phyloP scores from a whole-genome alignment of 2,329 filamentous ascomycete genomes.

The Diaporthe ampelina region DNA sequence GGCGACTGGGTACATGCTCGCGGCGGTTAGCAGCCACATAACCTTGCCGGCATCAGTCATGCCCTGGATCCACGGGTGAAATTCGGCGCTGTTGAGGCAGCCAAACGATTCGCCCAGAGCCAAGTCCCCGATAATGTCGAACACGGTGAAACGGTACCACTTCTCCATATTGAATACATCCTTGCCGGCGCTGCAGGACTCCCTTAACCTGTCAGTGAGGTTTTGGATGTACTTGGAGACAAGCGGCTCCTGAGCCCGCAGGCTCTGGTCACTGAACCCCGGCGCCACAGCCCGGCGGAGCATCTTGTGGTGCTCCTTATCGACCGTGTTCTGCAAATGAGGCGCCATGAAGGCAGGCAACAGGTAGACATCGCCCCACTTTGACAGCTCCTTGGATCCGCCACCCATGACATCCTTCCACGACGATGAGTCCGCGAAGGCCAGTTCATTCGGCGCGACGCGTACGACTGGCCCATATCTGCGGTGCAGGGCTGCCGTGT shows the following conservation, averaged over 20 bases:
- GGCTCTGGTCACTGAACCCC: slow-evolving; percentile 50
- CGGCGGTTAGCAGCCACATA: slow-evolving; percentile 21
- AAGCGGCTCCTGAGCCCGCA: slow-evolving; percentile 49
- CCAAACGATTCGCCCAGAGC: slow-evolving; percentile 31
- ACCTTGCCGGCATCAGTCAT: slow-evolving; percentile 12
- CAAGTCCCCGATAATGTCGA: slow-evolving; percentile 42
- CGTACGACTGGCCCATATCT: slow-evolving; percentile 16
- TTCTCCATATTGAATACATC: slow-evolving; percentile 28
- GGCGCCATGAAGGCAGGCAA: slow-evolving; percentile 6
- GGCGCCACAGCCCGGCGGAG: slow-evolving; percentile 44
- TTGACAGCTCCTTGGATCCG: slow-evolving; percentile 19
- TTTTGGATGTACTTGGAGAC: slow-evolving; percentile 46
- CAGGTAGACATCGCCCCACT: slow-evolving; percentile 13
- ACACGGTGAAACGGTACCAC: slow-evolving; percentile 53
- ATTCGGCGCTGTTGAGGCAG: slow-evolving; percentile 3
- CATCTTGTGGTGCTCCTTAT: slow-evolving; percentile 41
- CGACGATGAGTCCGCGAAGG: slow-evolving; percentile 1
- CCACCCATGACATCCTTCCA: slow-evolving; percentile 31
- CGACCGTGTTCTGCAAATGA: slow-evolving; percentile 39
- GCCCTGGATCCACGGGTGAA: slow-evolving; percentile 24
- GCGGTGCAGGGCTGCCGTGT: slow-evolving; percentile 14
- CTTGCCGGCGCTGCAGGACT: not conserved
- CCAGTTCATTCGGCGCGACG: slow-evolving; percentile 25
- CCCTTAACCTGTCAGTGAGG: slow-evolving; percentile 42
- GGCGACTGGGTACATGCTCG: slow-evolving; percentile 6